Evolutionary conservation across 2,329 filamentous ascomycete genomes (phyloP), one percentile per base, ranked within the genome.

Genomic region (Fusarium acutatum): DNA sequence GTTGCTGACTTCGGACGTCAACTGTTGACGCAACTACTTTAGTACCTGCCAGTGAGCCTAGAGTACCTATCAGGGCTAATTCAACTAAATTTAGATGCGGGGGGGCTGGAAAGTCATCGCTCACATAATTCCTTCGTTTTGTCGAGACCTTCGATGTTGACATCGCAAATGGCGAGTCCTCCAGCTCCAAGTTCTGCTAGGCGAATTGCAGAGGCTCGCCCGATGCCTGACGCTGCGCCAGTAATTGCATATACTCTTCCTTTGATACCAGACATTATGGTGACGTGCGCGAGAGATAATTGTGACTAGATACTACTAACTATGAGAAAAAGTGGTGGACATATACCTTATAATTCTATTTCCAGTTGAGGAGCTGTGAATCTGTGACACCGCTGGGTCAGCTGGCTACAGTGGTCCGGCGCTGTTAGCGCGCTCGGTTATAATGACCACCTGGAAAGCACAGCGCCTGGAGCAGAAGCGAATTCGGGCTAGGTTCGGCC

Each of bases 241-340:
- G 46, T 49, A 12, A 49, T n/a, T 13, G 22, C 46, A 24, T 49
- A 49, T 18, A 49, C 46, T 49, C 46, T 49, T 6, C 46, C 46
- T 49, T 49, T 49, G 46, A 32, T 32, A 11, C 46, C 22, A 32
- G 28, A 49, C 46, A 49, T 49, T 9, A 2, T 12, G 1, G 11
- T 24, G 46, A 6, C 7, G 11, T 32, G 11, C 3, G 7, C 0
- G 10, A 49, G 9, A 5, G 1, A 4, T 0, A 6, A 12, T 17
- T 11, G 0, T 6, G 4, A n/a, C 5, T n/a, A 13, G 20, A 12
- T 49, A 4, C 15, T 32, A 49, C 22, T 13, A 32, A 32, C 13
- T 6, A 17, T 18, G 22, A 24, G 15, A 18, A n/a, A 11, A n/a
- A 32, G 18, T 49, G 26, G 10, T 9, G 22, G 24, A 4, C 6